Percentiles rank a stretch among this genome's conserved stretches.
Evolutionary conservation across 2,329 filamentous ascomycete genomes (phyloP).

Genomic region (Monosporascus sp.): DNA sequence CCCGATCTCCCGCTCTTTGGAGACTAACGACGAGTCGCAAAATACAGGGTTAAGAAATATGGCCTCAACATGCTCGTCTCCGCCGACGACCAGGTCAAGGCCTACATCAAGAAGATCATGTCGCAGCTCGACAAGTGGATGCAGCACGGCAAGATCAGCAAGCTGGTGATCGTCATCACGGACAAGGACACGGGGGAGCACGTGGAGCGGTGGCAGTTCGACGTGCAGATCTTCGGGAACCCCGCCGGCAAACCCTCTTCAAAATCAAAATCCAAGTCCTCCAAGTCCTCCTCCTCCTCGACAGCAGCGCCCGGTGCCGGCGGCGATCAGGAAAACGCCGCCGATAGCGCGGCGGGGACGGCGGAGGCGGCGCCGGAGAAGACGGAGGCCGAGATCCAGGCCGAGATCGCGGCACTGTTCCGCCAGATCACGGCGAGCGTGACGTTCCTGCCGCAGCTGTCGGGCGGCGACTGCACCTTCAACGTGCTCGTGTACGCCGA

Average conservation of each 20-base stretch:
- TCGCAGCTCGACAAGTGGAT: constrained; percentile 97
- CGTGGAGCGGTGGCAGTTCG: constrained; percentile 97
- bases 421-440: constrained; percentile 97
- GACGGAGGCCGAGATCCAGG: constrained; percentile 88
- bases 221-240: constrained; percentile 49
- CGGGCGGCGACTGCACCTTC: constrained; percentile 89
- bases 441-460: constrained; percentile 87
- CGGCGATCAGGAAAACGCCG: constrained; percentile 64
- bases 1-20: not conserved
- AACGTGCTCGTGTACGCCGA: constrained; percentile 98
- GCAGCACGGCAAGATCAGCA: constrained; percentile 93
- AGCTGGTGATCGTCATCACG: constrained; percentile 93
- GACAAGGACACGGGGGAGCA: constrained; percentile 96
- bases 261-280: constrained; percentile 40
- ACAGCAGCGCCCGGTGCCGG: constrained; percentile 39
- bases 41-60: constrained; percentile 82
- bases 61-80: constrained; percentile 97
- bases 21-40: not conserved
- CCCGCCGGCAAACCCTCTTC: constrained; percentile 22
- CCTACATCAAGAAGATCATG: constrained; percentile 99
- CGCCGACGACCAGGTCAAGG: constrained; percentile 94
- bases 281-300: constrained; percentile 38
- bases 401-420: constrained; percentile 94
- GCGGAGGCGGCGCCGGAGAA: constrained; percentile 44
- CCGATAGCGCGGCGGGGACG: constrained; percentile 31